A percentile compares a stretch with the other conserved stretches of the same genome.
Evolutionary conservation across 2,329 filamentous ascomycete genomes (phyloP).

Genomic region (Colletotrichum musae): DNA sequence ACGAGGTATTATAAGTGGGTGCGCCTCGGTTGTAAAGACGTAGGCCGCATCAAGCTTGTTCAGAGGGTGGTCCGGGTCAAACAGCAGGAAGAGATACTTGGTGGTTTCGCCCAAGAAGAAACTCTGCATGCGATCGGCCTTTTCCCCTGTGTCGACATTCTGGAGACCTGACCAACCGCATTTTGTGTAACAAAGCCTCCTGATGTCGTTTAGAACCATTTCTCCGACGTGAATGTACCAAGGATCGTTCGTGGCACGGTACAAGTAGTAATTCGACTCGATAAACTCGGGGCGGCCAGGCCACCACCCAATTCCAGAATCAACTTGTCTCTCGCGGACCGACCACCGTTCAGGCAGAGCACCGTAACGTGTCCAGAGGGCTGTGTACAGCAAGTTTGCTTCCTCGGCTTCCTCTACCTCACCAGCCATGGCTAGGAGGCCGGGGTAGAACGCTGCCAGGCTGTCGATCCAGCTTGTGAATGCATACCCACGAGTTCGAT

Average conservation of each 20-base stretch:
- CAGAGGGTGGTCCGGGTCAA: conserved; percentile 86
- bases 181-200: conserved; percentile 86
- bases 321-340: conserved; percentile 84
- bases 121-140: conserved; percentile 96
- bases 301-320: conserved; percentile 93
- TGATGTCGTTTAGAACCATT: conserved; percentile 93
- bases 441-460: conserved; percentile 94
- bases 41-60: conserved; percentile 89
- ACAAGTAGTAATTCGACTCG: conserved; percentile 97
- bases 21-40: conserved; percentile 96
- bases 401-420: conserved; percentile 93
- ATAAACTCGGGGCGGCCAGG: conserved; percentile 96
- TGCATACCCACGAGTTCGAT: conserved; percentile 88
- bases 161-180: conserved; percentile 96
- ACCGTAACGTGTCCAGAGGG: conserved; percentile 95
- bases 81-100: conserved; percentile 95
- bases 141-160: conserved; percentile 85
- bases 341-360: conserved; percentile 96
- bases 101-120: conserved; percentile 98
- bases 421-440: conserved; percentile 86
- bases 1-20: conserved; percentile 87
- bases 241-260: conserved; percentile 90
- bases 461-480: conserved; percentile 97
- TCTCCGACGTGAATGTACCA: conserved; percentile 98
- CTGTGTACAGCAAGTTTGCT: conserved; percentile 90